Conservation (phyloP, 1,284 basidiomycete genomes). For the Pseudozyma hubeiensis region DNA sequence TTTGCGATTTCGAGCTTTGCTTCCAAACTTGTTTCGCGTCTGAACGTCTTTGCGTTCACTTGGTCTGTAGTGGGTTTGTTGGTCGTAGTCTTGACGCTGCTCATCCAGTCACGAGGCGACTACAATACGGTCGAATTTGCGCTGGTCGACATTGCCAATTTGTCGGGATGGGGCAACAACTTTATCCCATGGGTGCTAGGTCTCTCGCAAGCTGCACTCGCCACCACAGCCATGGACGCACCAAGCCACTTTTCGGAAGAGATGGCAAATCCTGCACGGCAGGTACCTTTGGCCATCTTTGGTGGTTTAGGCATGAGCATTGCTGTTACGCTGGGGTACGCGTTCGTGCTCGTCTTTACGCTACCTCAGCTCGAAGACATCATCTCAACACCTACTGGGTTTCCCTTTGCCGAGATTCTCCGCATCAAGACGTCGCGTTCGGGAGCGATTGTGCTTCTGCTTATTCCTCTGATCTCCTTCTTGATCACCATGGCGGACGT, state of each 20-base stretch:
- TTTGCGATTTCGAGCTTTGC: slow-evolving; percentile 15
- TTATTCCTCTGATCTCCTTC: slow-evolving; percentile 30
- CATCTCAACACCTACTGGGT: slow-evolving; percentile 29
- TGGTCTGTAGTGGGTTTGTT: slow-evolving; percentile 30
- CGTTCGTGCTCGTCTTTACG: slow-evolving; percentile 36
- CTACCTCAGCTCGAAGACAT: slow-evolving; percentile 19
- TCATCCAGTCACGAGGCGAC: slow-evolving; percentile 25
- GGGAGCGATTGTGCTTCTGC: slow-evolving; percentile 31
- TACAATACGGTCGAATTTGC: slow-evolving; percentile 38
- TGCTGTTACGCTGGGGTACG: slow-evolving; percentile 21
- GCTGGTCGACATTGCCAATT: slow-evolving; percentile 30
- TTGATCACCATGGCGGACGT: slow-evolving; percentile 22
- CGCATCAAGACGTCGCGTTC: slow-evolving; percentile 19
- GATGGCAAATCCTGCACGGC: slow-evolving; percentile 19
- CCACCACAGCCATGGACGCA: slow-evolving; percentile 33
- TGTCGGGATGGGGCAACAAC: slow-evolving; percentile 28
- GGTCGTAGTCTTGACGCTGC: slow-evolving; percentile 17
- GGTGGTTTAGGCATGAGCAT: slow-evolving; percentile 15
- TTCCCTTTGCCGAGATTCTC: slow-evolving; percentile 39
- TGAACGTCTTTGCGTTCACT: slow-evolving; percentile 32
- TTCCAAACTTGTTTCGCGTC: slow-evolving; percentile 11
- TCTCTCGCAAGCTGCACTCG: slow-evolving; percentile 28
- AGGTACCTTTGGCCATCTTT: slow-evolving; percentile 34
- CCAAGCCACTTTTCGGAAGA: slow-evolving; percentile 41
- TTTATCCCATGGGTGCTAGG: slow-evolving; percentile 37